Evolutionary conservation across 1,284 basidiomycete species (phyloP).

Genomic region (Xerocomus alliaceus): DNA sequence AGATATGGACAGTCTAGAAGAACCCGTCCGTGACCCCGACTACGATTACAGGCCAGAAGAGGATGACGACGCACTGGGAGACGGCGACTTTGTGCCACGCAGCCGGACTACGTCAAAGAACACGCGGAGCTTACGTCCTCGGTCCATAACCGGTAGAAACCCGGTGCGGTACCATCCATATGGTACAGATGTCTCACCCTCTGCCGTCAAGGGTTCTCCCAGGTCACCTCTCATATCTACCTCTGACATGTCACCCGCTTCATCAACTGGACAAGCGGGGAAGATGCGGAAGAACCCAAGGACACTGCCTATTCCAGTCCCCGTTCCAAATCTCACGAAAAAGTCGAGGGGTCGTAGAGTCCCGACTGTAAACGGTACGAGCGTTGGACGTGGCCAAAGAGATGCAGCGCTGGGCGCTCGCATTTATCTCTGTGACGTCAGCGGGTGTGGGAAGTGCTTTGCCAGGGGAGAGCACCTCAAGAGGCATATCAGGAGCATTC

Average conservation of each 20-base stretch:
- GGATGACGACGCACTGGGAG: constrained; percentile 37
- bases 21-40: constrained; percentile 29
- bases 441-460: constrained; percentile 80
- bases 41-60: constrained; percentile 38
- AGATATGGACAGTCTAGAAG: constrained; percentile 35
- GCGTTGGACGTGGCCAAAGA: constrained; percentile 31
- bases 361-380: constrained; percentile 56
- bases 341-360: constrained; percentile 73
- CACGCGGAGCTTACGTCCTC: constrained; percentile 46
- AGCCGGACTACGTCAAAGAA: constrained; percentile 45
- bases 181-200: constrained; percentile 36
- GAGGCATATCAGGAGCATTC: constrained; percentile 68
- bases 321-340: constrained; percentile 75
- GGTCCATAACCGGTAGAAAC: constrained; percentile 42
- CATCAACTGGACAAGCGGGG: constrained; percentile 28
- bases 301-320: constrained; percentile 63
- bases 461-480: constrained; percentile 70
- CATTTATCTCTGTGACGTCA: constrained; percentile 73
- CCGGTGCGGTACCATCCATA: constrained; percentile 44
- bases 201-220: constrained; percentile 41
- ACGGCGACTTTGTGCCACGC: constrained; percentile 46
- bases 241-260: constrained; percentile 35
- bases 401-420: constrained; percentile 54
- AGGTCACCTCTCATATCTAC: constrained; percentile 41
- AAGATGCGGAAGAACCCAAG: constrained; percentile 48